A percentile compares a stretch with the other conserved stretches of the same genome.
Conservation (phyloP, 345 rosid genomes). For the Rhodomyrtus tomentosa region DNA sequence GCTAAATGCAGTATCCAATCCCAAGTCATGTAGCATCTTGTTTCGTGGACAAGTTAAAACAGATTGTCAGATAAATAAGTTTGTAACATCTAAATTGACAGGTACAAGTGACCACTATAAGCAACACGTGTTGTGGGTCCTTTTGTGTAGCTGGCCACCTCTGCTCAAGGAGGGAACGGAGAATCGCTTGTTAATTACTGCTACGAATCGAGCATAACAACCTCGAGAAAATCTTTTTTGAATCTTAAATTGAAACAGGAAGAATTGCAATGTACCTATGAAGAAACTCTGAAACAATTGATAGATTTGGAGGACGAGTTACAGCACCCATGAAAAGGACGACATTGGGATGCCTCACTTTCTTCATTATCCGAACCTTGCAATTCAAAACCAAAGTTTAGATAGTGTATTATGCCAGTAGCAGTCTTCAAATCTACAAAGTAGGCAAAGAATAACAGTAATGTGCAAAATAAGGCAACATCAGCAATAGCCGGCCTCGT, state of each 20-base stretch:
- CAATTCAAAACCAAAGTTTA: background rate
- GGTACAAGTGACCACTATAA: background rate
- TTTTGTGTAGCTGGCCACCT: background rate
- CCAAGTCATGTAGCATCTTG: background rate
- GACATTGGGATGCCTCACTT: conserved; percentile 86
- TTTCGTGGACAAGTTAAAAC: background rate
- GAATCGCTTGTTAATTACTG: background rate
- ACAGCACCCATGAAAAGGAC: conserved; percentile 99
- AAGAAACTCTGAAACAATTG: conserved; percentile 88
- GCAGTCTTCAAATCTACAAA: background rate
- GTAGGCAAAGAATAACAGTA: background rate
- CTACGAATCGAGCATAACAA: background rate
- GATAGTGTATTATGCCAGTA: background rate
- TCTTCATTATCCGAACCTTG: conserved; percentile 78
- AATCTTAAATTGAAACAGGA: background rate
- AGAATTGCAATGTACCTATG: conserved; percentile 40
- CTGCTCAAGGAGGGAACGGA: background rate
- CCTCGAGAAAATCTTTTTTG: background rate
- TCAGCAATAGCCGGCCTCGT: background rate
- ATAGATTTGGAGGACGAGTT: conserved; percentile 86
- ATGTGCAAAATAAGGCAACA: background rate
- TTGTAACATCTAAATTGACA: background rate
- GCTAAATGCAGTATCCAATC: background rate
- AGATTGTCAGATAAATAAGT: background rate
- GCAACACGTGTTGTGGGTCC: background rate